Percentiles rank a stretch among this genome's conserved stretches.
Conservation (phyloP, 2,329 filamentous ascomycete genomes). For the Tolypocladium paradoxum region DNA sequence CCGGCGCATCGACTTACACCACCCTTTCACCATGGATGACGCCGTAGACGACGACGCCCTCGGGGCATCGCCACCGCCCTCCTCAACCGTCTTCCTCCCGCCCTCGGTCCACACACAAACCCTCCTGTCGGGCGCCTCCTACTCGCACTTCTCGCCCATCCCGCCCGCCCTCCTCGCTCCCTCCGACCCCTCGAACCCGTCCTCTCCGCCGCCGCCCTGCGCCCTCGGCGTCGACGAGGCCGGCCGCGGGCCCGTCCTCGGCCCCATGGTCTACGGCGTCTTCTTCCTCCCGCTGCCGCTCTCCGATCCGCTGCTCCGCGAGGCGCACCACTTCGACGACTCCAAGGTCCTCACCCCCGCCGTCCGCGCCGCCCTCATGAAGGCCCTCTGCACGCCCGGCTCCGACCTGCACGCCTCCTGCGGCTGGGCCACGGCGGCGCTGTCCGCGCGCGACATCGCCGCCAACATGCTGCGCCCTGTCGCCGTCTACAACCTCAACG, state of each 20-base stretch:
- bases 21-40: conserved; percentile 8
- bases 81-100: conserved; percentile 43
- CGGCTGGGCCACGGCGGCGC: conserved; percentile 73
- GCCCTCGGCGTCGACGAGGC: conserved; percentile 89
- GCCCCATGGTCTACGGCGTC: conserved; percentile 62
- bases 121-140: conserved; percentile 55
- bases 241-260: conserved; percentile 85
- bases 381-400: conserved; percentile 55
- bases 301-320: conserved; percentile 63
- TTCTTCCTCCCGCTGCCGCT: conserved; percentile 66
- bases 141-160: conserved; percentile 60
- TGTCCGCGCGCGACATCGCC: conserved; percentile 76
- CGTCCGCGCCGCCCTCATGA: conserved; percentile 64
- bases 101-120: conserved; percentile 52
- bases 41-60: neutral
- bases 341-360: conserved; percentile 79
- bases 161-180: conserved; percentile 46
- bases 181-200: conserved; percentile 21
- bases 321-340: conserved; percentile 82
- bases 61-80: neutral
- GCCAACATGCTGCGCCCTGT: conserved; percentile 63
- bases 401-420: conserved; percentile 42
- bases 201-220: conserved; percentile 35
- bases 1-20: neutral
- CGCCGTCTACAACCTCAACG: conserved; percentile 77